A percentile compares a stretch with the other conserved stretches of the same genome.
Conservation (phyloP, 768 basidiomycete genomes). For the Podaxis sp. region DNA sequence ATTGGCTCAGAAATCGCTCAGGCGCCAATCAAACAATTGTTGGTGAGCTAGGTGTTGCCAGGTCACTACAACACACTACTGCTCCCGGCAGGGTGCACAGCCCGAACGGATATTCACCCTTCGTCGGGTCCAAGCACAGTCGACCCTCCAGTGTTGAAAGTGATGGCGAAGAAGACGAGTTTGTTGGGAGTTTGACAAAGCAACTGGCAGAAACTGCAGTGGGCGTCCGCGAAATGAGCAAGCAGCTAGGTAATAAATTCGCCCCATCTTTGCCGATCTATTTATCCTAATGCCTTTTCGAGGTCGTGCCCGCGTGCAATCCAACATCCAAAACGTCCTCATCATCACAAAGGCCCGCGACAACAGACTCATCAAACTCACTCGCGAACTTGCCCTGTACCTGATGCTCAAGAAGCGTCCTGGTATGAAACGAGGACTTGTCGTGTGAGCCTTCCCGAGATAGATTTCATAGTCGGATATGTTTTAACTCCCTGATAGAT, state of each 20-base stretch:
- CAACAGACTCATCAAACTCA: conserved; percentile 93
- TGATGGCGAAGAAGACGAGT: conserved; percentile 66
- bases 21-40: conserved; percentile 25
- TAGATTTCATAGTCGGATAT: not conserved
- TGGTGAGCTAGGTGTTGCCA: conserved; percentile 49
- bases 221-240: conserved; percentile 98
- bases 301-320: conserved; percentile 92
- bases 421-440: conserved; percentile 70
- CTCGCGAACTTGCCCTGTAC: conserved; percentile 90
- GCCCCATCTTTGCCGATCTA: conserved; percentile 3
- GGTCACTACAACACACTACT: conserved; percentile 38
- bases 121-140: conserved; percentile 17
- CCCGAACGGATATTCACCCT: conserved; percentile 17
- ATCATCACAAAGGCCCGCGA: conserved; percentile 98
- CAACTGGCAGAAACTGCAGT: conserved; percentile 97
- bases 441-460: conserved; percentile 59
- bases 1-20: conserved; percentile 60
- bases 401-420: conserved; percentile 86
- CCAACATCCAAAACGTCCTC: conserved; percentile 89
- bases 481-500: conserved; percentile 44
- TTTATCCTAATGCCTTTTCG: conserved; percentile 18
- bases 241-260: conserved; percentile 74
- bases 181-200: conserved; percentile 77
- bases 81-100: conserved; percentile 21
- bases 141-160: conserved; percentile 24